Conservation (phyloP, 768 basidiomycete genomes). For the Naganishia friedmannii region DNA sequence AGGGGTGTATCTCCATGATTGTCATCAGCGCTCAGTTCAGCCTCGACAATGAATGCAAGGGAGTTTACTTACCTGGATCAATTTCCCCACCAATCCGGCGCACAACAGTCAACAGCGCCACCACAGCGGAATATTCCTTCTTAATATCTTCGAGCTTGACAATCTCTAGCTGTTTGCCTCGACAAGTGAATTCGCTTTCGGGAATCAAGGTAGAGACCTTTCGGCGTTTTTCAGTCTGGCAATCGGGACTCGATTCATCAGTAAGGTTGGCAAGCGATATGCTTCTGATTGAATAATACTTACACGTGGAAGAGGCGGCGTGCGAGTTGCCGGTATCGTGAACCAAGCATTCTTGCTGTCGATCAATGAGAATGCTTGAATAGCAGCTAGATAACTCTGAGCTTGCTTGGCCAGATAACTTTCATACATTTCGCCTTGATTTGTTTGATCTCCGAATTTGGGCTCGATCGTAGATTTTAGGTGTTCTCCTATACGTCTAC, state of each 20-base stretch:
- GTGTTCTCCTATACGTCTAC: conserved; percentile 65
- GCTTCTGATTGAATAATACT: not conserved
- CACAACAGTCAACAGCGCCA: conserved; percentile 73
- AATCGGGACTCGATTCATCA: not conserved
- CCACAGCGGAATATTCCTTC: conserved; percentile 62
- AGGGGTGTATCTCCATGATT: conserved; percentile 44
- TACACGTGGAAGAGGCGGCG: not conserved
- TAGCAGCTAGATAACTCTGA: conserved; percentile 67
- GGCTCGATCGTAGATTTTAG: not conserved
- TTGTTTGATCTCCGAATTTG: not conserved
- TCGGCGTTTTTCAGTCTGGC: conserved; percentile 69
- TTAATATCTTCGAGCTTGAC: conserved; percentile 67
- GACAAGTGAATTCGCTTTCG: conserved; percentile 63
- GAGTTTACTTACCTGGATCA: conserved; percentile 20
- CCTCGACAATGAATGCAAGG: not conserved
- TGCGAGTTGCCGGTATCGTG: conserved; percentile 1
- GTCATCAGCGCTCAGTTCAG: not conserved
- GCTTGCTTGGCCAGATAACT: conserved; percentile 72
- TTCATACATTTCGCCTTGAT: conserved; percentile 52
- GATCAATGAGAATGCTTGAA: conserved; percentile 81
- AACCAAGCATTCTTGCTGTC: conserved; percentile 76
- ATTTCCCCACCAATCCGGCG: conserved; percentile 38
- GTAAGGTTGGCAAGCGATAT: not conserved
- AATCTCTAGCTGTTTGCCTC: conserved; percentile 70
- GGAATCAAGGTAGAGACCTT: conserved; percentile 74